A percentile compares a stretch with the other conserved stretches of the same genome.
phyloP scores from a whole-genome alignment of 2,329 filamentous ascomycete genomes.

The Aspergillus vadensis region DNA sequence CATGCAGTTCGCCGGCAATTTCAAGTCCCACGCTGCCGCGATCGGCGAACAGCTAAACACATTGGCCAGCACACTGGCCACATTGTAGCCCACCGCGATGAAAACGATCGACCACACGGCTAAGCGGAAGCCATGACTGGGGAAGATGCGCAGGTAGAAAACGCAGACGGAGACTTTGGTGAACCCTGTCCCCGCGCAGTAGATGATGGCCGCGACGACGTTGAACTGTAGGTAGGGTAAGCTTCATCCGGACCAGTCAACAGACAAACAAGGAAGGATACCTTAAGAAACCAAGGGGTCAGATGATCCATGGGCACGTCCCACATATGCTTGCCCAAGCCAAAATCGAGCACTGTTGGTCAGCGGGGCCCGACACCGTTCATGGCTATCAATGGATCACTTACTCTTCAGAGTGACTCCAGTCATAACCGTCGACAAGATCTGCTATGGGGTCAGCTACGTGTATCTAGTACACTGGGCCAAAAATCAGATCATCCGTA shows the following conservation, averaged over 20 bases:
- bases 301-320: constrained; percentile 24
- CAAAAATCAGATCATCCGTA: constrained; percentile 12
- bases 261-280: constrained; percentile 5
- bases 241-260: neutral
- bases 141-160: constrained; percentile 34
- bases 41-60: constrained; percentile 32
- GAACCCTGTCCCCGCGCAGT: constrained; percentile 33
- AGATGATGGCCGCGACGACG: constrained; percentile 32
- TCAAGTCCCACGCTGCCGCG: constrained; percentile 28
- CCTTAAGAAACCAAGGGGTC: constrained; percentile 29
- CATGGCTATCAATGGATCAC: neutral
- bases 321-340: constrained; percentile 34
- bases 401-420: constrained; percentile 28
- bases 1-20: constrained; percentile 27
- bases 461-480: neutral
- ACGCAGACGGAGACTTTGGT: constrained; percentile 36
- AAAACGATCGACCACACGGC: constrained; percentile 28
- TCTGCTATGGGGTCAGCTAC: constrained; percentile 13
- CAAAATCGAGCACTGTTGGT: constrained; percentile 29
- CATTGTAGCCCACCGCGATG: constrained; percentile 29
- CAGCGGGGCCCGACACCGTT: neutral
- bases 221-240: constrained; percentile 23
- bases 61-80: constrained; percentile 31
- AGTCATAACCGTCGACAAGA: constrained; percentile 25
- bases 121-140: constrained; percentile 27